Percentiles rank a stretch among this genome's conserved stretches.
These are phyloP conservation scores for Fusarium miscanthi DNA, from an alignment of 2,329 filamentous ascomycete genomes.

Conservation along the genomic window DNA sequence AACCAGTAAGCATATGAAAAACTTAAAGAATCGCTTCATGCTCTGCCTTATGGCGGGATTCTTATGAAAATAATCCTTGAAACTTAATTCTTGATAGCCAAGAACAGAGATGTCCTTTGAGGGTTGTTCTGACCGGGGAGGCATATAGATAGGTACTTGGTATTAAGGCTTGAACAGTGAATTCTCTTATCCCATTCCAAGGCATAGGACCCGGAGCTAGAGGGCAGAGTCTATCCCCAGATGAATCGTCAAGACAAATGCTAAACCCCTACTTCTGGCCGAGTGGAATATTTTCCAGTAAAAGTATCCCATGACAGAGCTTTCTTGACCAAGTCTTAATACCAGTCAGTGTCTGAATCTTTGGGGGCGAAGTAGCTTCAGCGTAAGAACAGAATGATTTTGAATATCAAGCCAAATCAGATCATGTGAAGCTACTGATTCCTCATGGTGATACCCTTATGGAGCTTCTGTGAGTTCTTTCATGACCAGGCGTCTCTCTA, in stretches of 20 bases:
- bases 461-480: neutral
- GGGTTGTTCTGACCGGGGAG: neutral
- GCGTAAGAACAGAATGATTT: neutral
- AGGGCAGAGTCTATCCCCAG: neutral
- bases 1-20: neutral
- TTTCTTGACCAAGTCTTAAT: neutral
- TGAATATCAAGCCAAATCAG: neutral
- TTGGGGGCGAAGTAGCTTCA: neutral
- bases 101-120: neutral
- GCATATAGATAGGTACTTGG: neutral
- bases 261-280: neutral
- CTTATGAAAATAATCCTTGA: neutral
- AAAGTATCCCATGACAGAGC: too few relatives aligned
- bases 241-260: neutral
- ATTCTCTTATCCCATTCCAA: neutral
- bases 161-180: neutral
- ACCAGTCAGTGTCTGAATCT: neutral
- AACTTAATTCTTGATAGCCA: neutral
- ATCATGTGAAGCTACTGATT: neutral
- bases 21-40: neutral
- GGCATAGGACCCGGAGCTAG: neutral
- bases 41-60: too few relatives aligned
- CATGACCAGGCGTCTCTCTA: neutral
- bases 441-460: neutral
- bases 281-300: neutral